Percentiles rank a stretch among this genome's conserved stretches.
Evolutionary conservation across 1,284 basidiomycete genomes (phyloP).

Genomic region (Puccinia triticina): DNA sequence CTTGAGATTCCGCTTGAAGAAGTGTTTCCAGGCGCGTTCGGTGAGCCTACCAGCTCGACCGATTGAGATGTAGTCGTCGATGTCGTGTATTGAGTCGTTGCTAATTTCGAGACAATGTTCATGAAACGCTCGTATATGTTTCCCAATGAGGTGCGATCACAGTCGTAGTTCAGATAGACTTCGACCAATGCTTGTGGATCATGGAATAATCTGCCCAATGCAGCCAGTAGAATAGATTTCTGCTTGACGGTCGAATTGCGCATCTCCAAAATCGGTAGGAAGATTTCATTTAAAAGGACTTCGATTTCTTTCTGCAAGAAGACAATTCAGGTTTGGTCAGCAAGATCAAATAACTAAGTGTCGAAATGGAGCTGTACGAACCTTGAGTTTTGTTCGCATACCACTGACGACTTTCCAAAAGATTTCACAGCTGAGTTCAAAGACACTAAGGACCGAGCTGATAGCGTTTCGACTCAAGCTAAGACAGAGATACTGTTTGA

Average conservation of each 20-base stretch:
- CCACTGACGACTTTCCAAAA: slow-evolving; percentile 94
- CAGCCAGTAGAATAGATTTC: slow-evolving; percentile 83
- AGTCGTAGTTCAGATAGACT: slow-evolving; percentile 97
- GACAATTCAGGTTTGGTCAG: slow-evolving; percentile 16
- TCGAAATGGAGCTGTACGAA: slow-evolving; percentile 53
- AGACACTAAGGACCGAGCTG: slow-evolving; percentile 91
- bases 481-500: slow-evolving; percentile 92
- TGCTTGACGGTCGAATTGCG: slow-evolving; percentile 91
- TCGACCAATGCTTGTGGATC: slow-evolving; percentile 95
- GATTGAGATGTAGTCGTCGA: slow-evolving; percentile 60
- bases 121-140: slow-evolving; percentile 98
- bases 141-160: slow-evolving; percentile 84
- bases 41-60: slow-evolving; percentile 50
- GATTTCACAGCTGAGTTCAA: slow-evolving; percentile 96
- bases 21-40: slow-evolving; percentile 20
- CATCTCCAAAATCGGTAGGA: slow-evolving; percentile 98
- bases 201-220: slow-evolving; percentile 78
- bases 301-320: slow-evolving; percentile 90
- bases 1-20: background rate
- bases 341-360: background rate
- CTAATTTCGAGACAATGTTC: slow-evolving; percentile 89
- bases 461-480: slow-evolving; percentile 93
- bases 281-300: slow-evolving; percentile 96
- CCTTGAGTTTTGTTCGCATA: slow-evolving; percentile 95
- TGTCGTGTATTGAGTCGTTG: slow-evolving; percentile 70